Base-by-base conservation (phyloP, 148 eudicot species). In the Cornus controversa region DNA sequence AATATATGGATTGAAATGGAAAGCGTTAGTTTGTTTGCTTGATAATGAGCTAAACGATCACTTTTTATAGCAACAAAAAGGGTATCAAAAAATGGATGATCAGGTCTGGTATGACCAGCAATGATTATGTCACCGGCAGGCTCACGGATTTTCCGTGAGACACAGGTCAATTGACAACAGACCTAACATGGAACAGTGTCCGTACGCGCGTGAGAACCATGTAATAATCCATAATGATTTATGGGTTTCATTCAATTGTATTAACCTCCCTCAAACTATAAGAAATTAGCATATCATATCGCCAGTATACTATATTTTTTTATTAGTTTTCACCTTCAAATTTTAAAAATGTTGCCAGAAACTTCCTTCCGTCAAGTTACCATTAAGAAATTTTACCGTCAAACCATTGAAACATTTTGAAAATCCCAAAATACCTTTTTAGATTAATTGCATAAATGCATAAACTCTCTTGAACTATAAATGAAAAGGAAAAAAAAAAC, bases 21-120 rank as follows among this genome's bases (percentile, higher is more conserved):
- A 40, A 40, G 45, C 3, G 34, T 6, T 40, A 40, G 45, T 3
- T 40, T 40, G 45, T 40, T 40, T 40, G 45, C 8, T 40, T 40
- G 34, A 26, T 53, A 24, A 68, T 16, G 24, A n/a, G n/a, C 0
- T 3, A 50, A 29, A 18, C 29, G 62, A 13, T 22, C 18, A 37
- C 75, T 72, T 57, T 72, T 27, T 72, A 72, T 72, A 72, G 66
- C 4, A 54, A 36, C 10, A 24, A 31, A 45, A 45, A 75, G 14
- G 24, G 18, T 20, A n/a, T 69, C 37, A 5, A 37, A 22, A 37
- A 42, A 70, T 31, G 13, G 28, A 14, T 8, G 60, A 16, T 6
- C 25, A 47, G 60, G 54, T 62, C 24, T 60, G 5, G 23, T 22
- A 6, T 60, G 64, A 18, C 24, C 64, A 60, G 5, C 24, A 18